phyloP scores from a whole-genome alignment of 2,329 filamentous ascomycete genomes.

The Claviceps monticola region DNA sequence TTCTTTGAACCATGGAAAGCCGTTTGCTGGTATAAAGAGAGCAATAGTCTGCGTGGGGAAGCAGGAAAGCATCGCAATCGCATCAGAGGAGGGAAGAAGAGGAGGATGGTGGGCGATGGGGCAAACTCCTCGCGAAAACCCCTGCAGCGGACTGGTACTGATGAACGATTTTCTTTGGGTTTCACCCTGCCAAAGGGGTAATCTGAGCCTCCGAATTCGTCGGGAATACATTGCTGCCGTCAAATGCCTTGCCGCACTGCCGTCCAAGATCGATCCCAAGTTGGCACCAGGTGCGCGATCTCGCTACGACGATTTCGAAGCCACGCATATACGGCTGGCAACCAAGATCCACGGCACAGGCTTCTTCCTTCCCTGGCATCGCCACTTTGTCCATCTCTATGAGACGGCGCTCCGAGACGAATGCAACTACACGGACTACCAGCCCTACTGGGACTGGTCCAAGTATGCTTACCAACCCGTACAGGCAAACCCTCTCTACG shows the following conservation, averaged over 20 bases:
- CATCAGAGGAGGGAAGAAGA: no score
- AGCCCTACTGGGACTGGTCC: slow-evolving; percentile 5
- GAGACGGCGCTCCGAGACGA: slow-evolving; percentile 26
- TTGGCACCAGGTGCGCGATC: slow-evolving; percentile 1
- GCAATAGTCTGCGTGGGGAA: no score
- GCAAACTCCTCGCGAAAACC: no score
- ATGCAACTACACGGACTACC: slow-evolving; percentile 21
- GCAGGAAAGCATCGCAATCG: no score
- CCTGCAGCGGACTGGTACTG: no score
- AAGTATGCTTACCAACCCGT: neutral
- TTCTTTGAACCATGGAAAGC: no score
- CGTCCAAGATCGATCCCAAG: neutral
- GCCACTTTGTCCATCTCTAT: slow-evolving; percentile 24
- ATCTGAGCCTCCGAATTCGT: neutral
- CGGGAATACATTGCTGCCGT: neutral
- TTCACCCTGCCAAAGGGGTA: neutral
- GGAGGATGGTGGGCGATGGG: no score
- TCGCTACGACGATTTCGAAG: slow-evolving; percentile 5
- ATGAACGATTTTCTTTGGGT: neutral
- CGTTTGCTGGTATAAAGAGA: no score
- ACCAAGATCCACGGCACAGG: neutral
- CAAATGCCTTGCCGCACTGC: neutral
- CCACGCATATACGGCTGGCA: neutral
- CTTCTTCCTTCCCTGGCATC: slow-evolving; percentile 21
- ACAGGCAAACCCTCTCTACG: neutral